A percentile compares a stretch with the other conserved stretches of the same genome.
These are phyloP conservation scores for Candida neerlandica DNA, from an alignment of 1,139 yeast species.

Conservation along the genomic window DNA sequence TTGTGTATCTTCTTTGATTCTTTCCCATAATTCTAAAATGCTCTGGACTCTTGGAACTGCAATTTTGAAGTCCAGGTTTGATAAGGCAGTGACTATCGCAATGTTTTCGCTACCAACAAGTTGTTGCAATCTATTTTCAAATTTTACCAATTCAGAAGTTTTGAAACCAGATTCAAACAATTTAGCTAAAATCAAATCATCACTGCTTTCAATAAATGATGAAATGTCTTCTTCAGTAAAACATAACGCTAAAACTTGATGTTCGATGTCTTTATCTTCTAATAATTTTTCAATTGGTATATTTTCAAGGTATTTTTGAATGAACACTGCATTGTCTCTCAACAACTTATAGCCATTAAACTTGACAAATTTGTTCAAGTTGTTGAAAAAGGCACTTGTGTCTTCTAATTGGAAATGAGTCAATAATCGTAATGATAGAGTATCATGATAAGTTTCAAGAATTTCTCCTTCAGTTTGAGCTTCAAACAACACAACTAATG, in stretches of 20 bases:
- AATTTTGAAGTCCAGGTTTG: slow-evolving; percentile 9
- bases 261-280: slow-evolving; percentile 7
- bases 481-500: slow-evolving; percentile 51
- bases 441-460: slow-evolving; percentile 52
- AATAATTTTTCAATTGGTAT: neutral
- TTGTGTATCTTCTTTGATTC: slow-evolving; percentile 25
- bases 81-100: slow-evolving; percentile 14
- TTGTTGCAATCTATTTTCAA: slow-evolving; percentile 2
- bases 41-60: slow-evolving; percentile 3
- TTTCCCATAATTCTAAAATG: slow-evolving; percentile 20
- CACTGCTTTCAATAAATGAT: neutral
- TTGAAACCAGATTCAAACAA: slow-evolving; percentile 23
- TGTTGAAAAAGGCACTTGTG: slow-evolving; percentile 26
- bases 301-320: slow-evolving; percentile 13
- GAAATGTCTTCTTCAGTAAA: slow-evolving; percentile 4
- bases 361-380: slow-evolving; percentile 43
- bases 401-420: slow-evolving; percentile 27
- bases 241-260: slow-evolving; percentile 13
- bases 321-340: slow-evolving; percentile 31
- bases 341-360: slow-evolving; percentile 42
- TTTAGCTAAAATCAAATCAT: slow-evolving; percentile 20
- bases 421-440: slow-evolving; percentile 50
- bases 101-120: slow-evolving; percentile 10
- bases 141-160: slow-evolving; percentile 3
- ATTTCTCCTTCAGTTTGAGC: slow-evolving; percentile 62